Evolutionary conservation across 495 filamentous ascomycete genomes (phyloP).

Genomic region (Pseudotulostoma volvatum): DNA sequence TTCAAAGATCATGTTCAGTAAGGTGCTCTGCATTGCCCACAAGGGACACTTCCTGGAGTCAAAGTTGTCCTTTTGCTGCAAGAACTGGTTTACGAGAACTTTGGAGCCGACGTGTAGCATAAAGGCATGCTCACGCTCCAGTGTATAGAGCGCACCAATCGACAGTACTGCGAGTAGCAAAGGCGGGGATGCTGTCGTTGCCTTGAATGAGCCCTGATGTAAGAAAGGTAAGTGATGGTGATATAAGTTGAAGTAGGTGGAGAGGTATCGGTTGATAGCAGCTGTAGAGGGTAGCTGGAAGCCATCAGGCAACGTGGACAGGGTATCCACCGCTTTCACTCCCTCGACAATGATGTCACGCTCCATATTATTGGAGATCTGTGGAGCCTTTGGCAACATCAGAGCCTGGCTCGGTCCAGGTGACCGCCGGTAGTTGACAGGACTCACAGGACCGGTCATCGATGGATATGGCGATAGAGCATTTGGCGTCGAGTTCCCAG

Average conservation of each 20-base stretch:
- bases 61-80: conserved; percentile 96
- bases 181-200: conserved; percentile 57
- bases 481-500: conserved; percentile 60
- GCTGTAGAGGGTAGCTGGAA: conserved; percentile 70
- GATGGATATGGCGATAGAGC: conserved; percentile 63
- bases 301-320: conserved; percentile 67
- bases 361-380: conserved; percentile 59
- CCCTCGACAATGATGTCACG: conserved; percentile 69
- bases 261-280: conserved; percentile 74
- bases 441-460: conserved; percentile 56
- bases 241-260: conserved; percentile 93
- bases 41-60: conserved; percentile 95
- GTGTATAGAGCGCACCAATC: conserved; percentile 90
- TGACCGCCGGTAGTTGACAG: conserved; percentile 50
- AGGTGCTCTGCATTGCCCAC: conserved; percentile 91
- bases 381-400: conserved; percentile 48
- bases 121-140: conserved; percentile 90
- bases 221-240: conserved; percentile 95
- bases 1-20: conserved; percentile 97
- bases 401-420: conserved; percentile 47
- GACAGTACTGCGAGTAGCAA: conserved; percentile 83
- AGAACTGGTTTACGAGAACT: conserved; percentile 86
- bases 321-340: conserved; percentile 60
- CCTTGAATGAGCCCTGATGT: conserved; percentile 81
- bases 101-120: conserved; percentile 97